A percentile compares a stretch with the other conserved stretches of the same genome.
Conservation (phyloP, 257 asterid genomes). For the Marsdenia floribunda region DNA sequence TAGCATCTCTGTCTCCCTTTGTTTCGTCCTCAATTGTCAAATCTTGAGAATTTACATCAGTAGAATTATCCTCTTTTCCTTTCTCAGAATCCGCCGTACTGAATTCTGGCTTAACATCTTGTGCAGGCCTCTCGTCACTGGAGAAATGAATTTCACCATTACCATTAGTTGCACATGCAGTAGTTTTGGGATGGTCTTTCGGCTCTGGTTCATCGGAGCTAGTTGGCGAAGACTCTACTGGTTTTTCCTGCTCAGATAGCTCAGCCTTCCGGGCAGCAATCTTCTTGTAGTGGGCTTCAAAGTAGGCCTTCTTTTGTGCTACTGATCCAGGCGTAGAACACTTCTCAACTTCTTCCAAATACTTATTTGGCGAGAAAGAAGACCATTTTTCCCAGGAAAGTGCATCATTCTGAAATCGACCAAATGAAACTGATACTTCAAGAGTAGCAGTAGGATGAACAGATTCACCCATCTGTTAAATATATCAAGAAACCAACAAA, state of each 20-base stretch:
- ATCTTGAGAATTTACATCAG: conserved; percentile 25
- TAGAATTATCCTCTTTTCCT: conserved; percentile 17
- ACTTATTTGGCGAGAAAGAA: conserved; percentile 82
- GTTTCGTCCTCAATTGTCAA: conserved; percentile 24
- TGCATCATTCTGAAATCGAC: conserved; percentile 75
- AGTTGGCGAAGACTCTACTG: conserved; percentile 19
- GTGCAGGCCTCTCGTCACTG: conserved; percentile 27
- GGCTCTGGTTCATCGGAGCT: conserved; percentile 25
- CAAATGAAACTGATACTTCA: conserved; percentile 87
- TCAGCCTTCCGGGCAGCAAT: conserved; percentile 79
- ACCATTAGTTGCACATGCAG: conserved; percentile 15
- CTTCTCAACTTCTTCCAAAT: conserved; percentile 87
- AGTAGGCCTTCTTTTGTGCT: conserved; percentile 87
- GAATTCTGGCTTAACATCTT: conserved; percentile 28
- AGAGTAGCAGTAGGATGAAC: conserved; percentile 43
- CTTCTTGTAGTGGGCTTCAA: conserved; percentile 90
- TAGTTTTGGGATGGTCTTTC: conserved; percentile 16
- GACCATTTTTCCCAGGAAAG: conserved; percentile 98
- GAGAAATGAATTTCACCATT: background rate
- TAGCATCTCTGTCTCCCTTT: conserved; percentile 27
- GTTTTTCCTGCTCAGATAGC: conserved; percentile 58
- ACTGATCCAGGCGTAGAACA: conserved; percentile 90
- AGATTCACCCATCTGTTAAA: conserved; percentile 70
- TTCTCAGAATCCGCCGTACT: conserved; percentile 9
- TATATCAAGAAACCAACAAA: conserved; percentile 27